Percentiles rank a stretch among this genome's conserved stretches.
Conservation (phyloP, 2,329 filamentous ascomycete species). For the Ascochyta clinopodiicola region DNA sequence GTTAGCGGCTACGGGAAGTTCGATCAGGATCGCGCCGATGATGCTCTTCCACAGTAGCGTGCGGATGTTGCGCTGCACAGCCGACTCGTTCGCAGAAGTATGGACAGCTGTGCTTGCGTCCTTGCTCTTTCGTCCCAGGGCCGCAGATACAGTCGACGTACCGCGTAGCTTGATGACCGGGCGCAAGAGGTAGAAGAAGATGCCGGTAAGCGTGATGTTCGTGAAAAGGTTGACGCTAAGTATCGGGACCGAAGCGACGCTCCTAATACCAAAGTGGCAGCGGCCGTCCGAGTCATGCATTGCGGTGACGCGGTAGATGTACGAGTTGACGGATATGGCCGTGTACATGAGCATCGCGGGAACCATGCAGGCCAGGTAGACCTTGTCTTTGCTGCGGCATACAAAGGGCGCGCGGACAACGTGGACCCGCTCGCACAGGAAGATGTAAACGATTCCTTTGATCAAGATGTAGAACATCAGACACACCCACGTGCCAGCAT, state of each 20-base stretch:
- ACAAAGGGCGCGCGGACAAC: conserved; percentile 42
- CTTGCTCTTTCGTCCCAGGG: conserved; percentile 3
- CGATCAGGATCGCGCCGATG: conserved; percentile 41
- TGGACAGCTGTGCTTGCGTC: background rate
- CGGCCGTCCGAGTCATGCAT: conserved; percentile 35
- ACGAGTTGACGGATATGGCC: conserved; percentile 32
- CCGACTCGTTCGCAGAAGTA: conserved; percentile 6
- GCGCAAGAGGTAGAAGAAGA: conserved; percentile 46
- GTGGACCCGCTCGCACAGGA: conserved; percentile 50
- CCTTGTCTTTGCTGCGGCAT: conserved; percentile 38
- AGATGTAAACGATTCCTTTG: conserved; percentile 46
- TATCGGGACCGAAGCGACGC: conserved; percentile 43
- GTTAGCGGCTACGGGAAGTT: conserved; percentile 48
- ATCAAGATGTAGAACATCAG: conserved; percentile 45
- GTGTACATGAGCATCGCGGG: conserved; percentile 30
- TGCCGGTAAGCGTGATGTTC: conserved; percentile 43
- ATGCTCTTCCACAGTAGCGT: conserved; percentile 37
- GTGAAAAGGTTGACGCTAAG: conserved; percentile 45
- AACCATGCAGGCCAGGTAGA: conserved; percentile 41
- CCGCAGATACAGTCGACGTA: background rate
- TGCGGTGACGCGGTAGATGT: conserved; percentile 37
- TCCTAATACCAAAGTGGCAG: conserved; percentile 48
- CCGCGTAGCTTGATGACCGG: conserved; percentile 25
- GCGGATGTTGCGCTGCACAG: conserved; percentile 28
- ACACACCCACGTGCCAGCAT: conserved; percentile 46